Evolutionary conservation across 345 rosid genomes (phyloP).

Genomic region (Dipteronia sinensis): DNA sequence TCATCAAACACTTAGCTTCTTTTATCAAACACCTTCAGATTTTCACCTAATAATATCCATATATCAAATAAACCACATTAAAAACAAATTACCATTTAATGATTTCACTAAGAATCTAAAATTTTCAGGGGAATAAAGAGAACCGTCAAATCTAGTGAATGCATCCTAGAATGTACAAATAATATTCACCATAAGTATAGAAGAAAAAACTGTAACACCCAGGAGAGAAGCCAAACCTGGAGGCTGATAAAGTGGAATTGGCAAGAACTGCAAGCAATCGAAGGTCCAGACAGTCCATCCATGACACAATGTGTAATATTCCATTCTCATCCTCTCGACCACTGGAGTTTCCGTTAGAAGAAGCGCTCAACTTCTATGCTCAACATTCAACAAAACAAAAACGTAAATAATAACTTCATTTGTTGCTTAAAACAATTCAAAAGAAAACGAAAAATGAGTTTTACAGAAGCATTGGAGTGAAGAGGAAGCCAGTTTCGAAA

Average conservation of each 20-base stretch:
- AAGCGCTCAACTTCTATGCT: neutral
- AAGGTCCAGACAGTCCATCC: conserved; percentile 54
- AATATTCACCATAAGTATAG: neutral
- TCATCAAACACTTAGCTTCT: too few species aligned
- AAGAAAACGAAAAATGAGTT: neutral
- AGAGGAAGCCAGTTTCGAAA: conserved; percentile 40
- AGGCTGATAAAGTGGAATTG: conserved; percentile 48
- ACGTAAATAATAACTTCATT: too few species aligned
- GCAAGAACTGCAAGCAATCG: conserved; percentile 41
- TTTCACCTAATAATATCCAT: neutral
- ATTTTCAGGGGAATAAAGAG: neutral
- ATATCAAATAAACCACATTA: neutral
- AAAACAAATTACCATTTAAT: neutral
- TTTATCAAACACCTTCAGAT: too few species aligned
- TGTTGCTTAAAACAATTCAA: neutral
- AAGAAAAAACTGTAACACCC: too few species aligned
- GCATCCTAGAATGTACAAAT: neutral
- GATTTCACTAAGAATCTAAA: neutral
- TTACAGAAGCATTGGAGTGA: conserved; percentile 20
- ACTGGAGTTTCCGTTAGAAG: conserved; percentile 11
- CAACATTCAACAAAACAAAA: too few species aligned
- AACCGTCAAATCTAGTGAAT: neutral
- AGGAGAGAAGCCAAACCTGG: conserved; percentile 31
- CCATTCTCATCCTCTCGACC: conserved; percentile 37
- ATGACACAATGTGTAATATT: conserved; percentile 42